Base-by-base conservation (phyloP, 2,329 filamentous ascomycete species). In the Ophiostoma angusticollis region DNA sequence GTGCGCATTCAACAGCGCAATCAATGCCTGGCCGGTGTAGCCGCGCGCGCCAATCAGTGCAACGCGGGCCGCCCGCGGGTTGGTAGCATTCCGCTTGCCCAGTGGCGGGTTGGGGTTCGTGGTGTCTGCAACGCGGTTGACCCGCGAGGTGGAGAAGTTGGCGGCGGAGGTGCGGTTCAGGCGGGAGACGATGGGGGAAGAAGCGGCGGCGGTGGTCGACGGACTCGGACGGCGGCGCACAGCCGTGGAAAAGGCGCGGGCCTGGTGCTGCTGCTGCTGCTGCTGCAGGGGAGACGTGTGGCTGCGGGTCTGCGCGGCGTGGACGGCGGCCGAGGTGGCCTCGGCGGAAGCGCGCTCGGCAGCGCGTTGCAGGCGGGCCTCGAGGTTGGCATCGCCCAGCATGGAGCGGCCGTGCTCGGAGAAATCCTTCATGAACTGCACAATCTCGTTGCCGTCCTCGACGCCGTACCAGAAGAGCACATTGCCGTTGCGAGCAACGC, bases 381-480 rank as follows among this genome's bases (percentile, higher is more conserved):
- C 85, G 6, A 94, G 72, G 62, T 91, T 93, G 50, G 84, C 78
- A 57, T 93, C 82, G 40, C 84, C 84, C 43, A 94, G 79, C 80
- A 93, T 93, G 47, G 83, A 74, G 43, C 84, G 73, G 38, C 86
- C 85, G 53, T 93, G 74, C 52, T 81, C 69, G 43, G 80, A 75
- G 60, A 95, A 95, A 53, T 93, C 84, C 49, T 79, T 74, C 64
- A 94, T 86, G 48, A 94, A 69, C 48, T 83, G 72, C 50, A 80
- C 78, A 17, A 95, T 80, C 57, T 93, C 83, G 37, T 84, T 78
- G 23, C 80, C 77, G 39, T 78, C 78, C 48, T 91, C 82, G 42
- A 91, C 76, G 37, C 87, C 87, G 58, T 93, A 94, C 83, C 89
- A 96, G 69, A 96, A 96, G 54, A 96, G 78, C 28, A 95, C 84